Evolutionary conservation across 2,329 filamentous ascomycete genomes (phyloP).

Genomic region (Didymella sp.): DNA sequence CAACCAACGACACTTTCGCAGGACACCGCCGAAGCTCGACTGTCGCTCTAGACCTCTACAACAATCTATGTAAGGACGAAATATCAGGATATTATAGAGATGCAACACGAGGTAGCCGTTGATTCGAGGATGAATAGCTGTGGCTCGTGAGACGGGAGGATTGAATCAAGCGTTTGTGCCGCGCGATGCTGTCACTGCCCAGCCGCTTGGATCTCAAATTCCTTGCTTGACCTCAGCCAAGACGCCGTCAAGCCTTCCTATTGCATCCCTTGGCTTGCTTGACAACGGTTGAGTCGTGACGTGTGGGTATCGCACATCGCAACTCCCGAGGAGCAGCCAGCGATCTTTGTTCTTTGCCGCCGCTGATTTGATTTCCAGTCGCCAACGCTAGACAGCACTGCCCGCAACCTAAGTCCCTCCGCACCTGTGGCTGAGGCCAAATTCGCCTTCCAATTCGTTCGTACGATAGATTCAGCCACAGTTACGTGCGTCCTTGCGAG

Average conservation of each 20-base stretch:
- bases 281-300: constrained; percentile 24
- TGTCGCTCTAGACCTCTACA: neutral
- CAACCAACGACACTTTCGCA: neutral
- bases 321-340: constrained; percentile 5
- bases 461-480: constrained; percentile 11
- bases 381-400: constrained; percentile 16
- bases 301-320: constrained; percentile 25
- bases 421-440: constrained; percentile 10
- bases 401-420: constrained; percentile 1
- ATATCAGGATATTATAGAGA: neutral
- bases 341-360: neutral
- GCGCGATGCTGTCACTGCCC: constrained; percentile 23
- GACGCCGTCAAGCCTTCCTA: constrained; percentile 26
- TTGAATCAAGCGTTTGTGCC: constrained; percentile 30
- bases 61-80: neutral
- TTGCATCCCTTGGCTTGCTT: constrained; percentile 31
- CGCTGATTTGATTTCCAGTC: constrained; percentile 18
- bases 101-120: neutral
- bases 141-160: neutral
- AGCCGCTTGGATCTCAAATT: constrained; percentile 12
- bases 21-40: neutral
- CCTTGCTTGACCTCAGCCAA: constrained; percentile 18
- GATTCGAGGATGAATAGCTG: constrained; percentile 14
- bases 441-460: constrained; percentile 17
- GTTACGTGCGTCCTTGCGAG: constrained; percentile 6